These are phyloP conservation scores for Alopecurus myosuroides DNA, from an alignment of 176 grass and related monocot genomes.

Conservation along the genomic window DNA sequence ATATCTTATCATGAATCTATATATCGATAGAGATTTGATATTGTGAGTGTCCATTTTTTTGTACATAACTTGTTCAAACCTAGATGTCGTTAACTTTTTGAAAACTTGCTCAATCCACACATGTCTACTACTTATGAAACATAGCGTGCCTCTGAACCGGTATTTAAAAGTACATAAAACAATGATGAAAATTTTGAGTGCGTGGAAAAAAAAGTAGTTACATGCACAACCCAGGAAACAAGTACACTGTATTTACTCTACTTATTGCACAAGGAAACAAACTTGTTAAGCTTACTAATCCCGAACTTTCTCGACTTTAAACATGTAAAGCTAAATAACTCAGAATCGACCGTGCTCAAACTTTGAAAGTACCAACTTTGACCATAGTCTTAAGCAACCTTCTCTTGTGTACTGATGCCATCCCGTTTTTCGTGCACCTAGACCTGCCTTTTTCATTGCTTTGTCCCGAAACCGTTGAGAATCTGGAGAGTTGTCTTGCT, in stretches of 20 bases:
- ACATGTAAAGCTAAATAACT: too few species aligned
- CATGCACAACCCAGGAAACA: neutral
- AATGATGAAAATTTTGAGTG: neutral
- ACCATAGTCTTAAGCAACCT: neutral
- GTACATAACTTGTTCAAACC: too few species aligned
- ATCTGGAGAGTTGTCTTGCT: constrained; percentile 39
- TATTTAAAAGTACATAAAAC: neutral
- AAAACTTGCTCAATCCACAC: neutral
- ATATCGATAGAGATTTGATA: too few species aligned
- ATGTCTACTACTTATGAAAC: neutral
- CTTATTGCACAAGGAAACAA: too few species aligned
- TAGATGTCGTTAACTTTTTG: neutral
- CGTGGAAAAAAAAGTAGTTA: neutral
- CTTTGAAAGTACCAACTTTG: neutral
- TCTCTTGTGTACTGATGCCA: constrained; percentile 32
- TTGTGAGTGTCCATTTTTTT: too few species aligned
- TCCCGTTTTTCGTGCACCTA: constrained; percentile 43
- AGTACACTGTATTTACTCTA: neutral
- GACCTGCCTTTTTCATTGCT: constrained; percentile 51
- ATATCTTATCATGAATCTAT: too few species aligned
- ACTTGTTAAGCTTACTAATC: too few species aligned
- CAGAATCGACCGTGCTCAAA: too few species aligned
- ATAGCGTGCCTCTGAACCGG: neutral
- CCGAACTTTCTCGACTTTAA: too few species aligned
- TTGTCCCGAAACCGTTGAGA: constrained; percentile 50